Percentiles rank a stretch among this genome's conserved stretches.
phyloP scores from a whole-genome alignment of 176 grass and related monocot species.

The Eragrostis nindensis region DNA sequence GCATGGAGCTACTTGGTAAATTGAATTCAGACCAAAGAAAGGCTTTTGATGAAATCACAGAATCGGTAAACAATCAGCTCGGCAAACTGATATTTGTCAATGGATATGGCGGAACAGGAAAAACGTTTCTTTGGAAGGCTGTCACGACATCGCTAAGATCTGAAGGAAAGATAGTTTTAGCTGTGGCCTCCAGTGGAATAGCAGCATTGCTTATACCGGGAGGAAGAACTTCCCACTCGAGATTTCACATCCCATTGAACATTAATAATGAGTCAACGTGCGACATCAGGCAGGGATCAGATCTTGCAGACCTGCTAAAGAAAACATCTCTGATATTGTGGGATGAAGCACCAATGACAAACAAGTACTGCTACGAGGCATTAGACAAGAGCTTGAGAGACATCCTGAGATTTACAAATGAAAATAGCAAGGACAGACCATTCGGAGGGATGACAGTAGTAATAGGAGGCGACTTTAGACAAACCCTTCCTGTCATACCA shows the following conservation, averaged over 20 bases:
- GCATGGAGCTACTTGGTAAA: background rate
- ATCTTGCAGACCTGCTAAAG: background rate
- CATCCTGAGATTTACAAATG: background rate
- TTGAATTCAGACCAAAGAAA: constrained; percentile 9
- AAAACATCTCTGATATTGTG: constrained; percentile 9
- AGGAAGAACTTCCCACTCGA: background rate
- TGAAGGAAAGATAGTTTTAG: constrained; percentile 35
- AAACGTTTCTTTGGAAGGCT: constrained; percentile 33
- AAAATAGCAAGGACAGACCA: background rate
- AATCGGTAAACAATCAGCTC: background rate
- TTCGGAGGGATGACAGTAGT: constrained; percentile 30
- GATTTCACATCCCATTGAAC: background rate
- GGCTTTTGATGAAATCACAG: background rate
- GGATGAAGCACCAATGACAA: constrained; percentile 17
- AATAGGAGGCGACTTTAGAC: background rate
- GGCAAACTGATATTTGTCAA: background rate
- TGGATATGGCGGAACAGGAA: constrained; percentile 14
- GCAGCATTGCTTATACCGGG: background rate
- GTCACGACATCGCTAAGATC: background rate
- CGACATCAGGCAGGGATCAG: background rate
- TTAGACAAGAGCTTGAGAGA: constrained; percentile 14
- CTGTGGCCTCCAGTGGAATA: constrained; percentile 15
- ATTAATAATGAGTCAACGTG: constrained; percentile 20
- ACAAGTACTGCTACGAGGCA: constrained; percentile 8
- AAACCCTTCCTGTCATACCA: background rate